Conservation (phyloP, 192 early-diverging fungal genomes). For the Coemansia furcata region DNA sequence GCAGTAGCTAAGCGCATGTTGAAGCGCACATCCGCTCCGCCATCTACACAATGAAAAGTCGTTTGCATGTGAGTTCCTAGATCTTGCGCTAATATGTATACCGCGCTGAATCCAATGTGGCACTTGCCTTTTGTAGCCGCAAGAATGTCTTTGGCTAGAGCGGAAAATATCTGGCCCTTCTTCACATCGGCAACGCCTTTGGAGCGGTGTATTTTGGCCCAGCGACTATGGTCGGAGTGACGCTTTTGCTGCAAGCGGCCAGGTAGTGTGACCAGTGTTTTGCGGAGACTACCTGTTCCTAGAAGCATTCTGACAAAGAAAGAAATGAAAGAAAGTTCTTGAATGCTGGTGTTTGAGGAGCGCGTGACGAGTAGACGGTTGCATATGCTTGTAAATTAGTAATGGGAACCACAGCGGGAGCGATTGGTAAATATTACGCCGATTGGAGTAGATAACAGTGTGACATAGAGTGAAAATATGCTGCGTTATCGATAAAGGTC, state of each 20-base stretch:
- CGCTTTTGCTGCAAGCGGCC: slow-evolving; percentile 15
- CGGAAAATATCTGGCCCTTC: slow-evolving; percentile 55
- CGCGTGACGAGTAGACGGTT: neutral
- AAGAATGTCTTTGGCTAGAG: slow-evolving; percentile 62
- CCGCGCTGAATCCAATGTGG: neutral
- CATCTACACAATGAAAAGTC: slow-evolving; percentile 26
- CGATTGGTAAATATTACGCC: neutral
- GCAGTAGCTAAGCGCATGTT: slow-evolving; percentile 62
- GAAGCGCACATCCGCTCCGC: slow-evolving; percentile 55
- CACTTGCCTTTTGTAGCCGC: slow-evolving; percentile 55
- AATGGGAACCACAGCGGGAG: no score
- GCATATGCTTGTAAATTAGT: neutral
- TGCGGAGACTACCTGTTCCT: neutral
- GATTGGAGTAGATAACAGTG: neutral
- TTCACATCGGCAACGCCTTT: slow-evolving; percentile 61
- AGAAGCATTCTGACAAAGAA: neutral
- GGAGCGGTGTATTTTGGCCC: slow-evolving; percentile 62
- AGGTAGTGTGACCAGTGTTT: neutral
- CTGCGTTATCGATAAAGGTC: slow-evolving; percentile 1
- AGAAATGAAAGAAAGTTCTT: neutral
- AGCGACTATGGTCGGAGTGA: slow-evolving; percentile 59
- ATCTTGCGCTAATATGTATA: neutral
- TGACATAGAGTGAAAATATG: neutral
- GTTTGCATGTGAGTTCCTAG: neutral
- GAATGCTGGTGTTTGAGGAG: neutral